These are phyloP conservation scores for Debaryomyces castellii DNA, from an alignment of 805 yeast species.

Conservation along the genomic window DNA sequence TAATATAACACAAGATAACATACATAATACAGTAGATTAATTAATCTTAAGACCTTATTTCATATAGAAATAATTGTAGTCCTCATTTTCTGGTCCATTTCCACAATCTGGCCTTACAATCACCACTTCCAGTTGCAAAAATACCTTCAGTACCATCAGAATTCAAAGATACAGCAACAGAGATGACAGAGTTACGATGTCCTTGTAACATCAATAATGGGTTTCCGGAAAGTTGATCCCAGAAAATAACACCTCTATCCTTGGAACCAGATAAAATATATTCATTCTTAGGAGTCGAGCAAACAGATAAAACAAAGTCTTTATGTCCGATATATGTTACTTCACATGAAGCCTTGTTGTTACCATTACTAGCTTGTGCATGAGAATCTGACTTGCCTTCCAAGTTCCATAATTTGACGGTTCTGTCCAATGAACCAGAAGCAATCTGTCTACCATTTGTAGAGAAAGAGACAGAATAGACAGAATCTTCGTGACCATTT, in stretches of 20 bases:
- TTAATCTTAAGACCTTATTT: neutral
- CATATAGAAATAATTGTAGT: neutral
- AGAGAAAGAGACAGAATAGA: slow-evolving; percentile 90
- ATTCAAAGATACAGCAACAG: slow-evolving; percentile 86
- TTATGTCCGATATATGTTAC: slow-evolving; percentile 94
- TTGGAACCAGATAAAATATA: slow-evolving; percentile 92
- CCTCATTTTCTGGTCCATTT: slow-evolving; percentile 59
- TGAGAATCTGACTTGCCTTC: slow-evolving; percentile 48
- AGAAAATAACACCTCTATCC: slow-evolving; percentile 94
- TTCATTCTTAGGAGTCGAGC: slow-evolving; percentile 89
- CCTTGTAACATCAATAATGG: slow-evolving; percentile 96
- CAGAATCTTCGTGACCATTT: slow-evolving; percentile 95
- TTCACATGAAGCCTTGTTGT: slow-evolving; percentile 63
- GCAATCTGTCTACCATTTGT: slow-evolving; percentile 90
- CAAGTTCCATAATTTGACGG: slow-evolving; percentile 94
- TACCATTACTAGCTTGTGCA: slow-evolving; percentile 13
- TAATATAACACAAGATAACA: slow-evolving; percentile 1
- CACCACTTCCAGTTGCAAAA: slow-evolving; percentile 97
- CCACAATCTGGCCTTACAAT: slow-evolving; percentile 97
- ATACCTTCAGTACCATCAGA: slow-evolving; percentile 73
- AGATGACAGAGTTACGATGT: slow-evolving; percentile 91
- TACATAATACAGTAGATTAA: neutral
- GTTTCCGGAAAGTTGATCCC: slow-evolving; percentile 92
- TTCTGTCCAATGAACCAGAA: slow-evolving; percentile 91
- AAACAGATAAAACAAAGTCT: slow-evolving; percentile 92